These are phyloP conservation scores for Dictyostelium intermedium DNA, from an alignment of 78 protist species.

Conservation along the genomic window DNA sequence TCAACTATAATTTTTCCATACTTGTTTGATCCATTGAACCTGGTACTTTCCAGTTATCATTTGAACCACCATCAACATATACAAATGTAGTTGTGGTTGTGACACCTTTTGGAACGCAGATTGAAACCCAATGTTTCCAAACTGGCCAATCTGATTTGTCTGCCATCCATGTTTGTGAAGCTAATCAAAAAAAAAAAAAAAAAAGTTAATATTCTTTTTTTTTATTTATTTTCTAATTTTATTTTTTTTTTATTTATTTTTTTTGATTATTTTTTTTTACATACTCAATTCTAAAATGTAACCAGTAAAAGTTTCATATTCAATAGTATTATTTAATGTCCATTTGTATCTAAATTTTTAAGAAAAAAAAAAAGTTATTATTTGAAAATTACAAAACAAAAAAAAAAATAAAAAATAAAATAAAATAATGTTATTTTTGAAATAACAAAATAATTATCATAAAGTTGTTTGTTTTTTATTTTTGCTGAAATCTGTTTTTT, in stretches of 20 bases:
- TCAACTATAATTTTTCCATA: neutral
- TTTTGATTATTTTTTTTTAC: neutral
- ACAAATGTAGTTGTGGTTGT: constrained; percentile 27
- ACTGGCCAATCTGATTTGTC: constrained; percentile 45
- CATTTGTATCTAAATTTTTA: constrained; percentile 50
- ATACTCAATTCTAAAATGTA: constrained; percentile 62
- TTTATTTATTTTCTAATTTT: neutral
- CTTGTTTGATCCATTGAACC: neutral
- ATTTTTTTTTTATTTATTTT: no score
- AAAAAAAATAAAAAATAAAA: neutral
- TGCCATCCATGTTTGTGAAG: constrained; percentile 82
- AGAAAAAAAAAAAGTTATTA: neutral
- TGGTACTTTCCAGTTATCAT: constrained; percentile 58
- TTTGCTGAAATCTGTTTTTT: neutral
- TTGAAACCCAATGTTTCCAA: constrained; percentile 79
- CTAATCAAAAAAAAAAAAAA: constrained; percentile 1
- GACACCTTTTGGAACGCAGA: constrained; percentile 61
- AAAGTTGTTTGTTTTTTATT: neutral
- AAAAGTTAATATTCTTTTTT: neutral
- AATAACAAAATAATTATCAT: neutral
- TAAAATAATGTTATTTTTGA: no score
- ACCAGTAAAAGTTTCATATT: constrained; percentile 11
- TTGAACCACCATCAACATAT: constrained; percentile 61
- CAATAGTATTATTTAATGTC: constrained; percentile 53
- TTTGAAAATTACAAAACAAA: neutral